Percentiles rank a stretch among this genome's conserved stretches.
These are phyloP conservation scores for Fusarium sp. DNA, from an alignment of 2,329 filamentous ascomycete genomes.

Conservation along the genomic window DNA sequence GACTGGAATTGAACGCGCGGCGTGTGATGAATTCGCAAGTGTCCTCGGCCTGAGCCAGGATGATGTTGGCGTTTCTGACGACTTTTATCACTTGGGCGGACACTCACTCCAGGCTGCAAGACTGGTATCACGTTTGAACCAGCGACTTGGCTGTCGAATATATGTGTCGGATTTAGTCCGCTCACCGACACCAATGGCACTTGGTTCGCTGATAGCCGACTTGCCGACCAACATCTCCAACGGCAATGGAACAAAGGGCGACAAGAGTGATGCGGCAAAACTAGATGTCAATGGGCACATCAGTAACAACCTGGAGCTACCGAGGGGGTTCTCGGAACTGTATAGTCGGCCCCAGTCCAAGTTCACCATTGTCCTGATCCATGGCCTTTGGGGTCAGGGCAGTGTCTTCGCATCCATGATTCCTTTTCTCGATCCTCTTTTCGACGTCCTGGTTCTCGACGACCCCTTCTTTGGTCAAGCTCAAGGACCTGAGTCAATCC, in stretches of 20 bases:
- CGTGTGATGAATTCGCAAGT: background rate
- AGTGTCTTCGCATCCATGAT: background rate
- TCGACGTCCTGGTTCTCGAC: background rate
- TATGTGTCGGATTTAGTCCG: constrained; percentile 1
- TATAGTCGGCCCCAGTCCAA: background rate
- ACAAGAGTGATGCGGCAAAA: background rate
- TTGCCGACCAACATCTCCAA: background rate
- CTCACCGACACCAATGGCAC: background rate
- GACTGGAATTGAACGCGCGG: background rate
- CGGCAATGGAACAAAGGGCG: background rate
- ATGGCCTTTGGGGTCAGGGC: constrained; percentile 1
- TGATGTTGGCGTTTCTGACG: background rate
- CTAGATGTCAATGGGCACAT: background rate
- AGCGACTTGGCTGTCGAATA: background rate
- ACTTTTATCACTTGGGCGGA: background rate
- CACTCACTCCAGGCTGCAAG: constrained; percentile 1
- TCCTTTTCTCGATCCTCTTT: background rate
- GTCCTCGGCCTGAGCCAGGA: background rate
- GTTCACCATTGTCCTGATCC: constrained; percentile 1
- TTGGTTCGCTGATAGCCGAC: background rate
- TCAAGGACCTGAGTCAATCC: background rate
- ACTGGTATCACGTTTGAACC: background rate
- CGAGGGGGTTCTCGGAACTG: background rate
- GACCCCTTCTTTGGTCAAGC: background rate
- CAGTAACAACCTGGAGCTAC: background rate